Base-by-base conservation (phyloP, 805 yeast species). In the Kodamaea sagamina region DNA sequence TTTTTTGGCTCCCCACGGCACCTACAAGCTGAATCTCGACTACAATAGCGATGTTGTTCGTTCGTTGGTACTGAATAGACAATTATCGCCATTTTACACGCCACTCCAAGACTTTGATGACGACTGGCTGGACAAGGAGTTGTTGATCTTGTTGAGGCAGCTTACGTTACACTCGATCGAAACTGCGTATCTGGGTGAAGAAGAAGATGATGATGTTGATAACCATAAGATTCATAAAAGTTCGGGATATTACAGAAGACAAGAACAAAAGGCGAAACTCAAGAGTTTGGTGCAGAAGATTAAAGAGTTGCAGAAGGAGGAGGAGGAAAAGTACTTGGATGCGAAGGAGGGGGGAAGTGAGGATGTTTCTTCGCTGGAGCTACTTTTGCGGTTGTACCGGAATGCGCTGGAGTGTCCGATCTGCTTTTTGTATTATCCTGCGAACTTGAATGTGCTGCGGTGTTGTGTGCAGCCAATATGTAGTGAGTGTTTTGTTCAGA, bases 401-500 rank as follows among this genome's bases (percentile, higher is more conserved):
- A 67, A 78, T 44, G 80, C 88, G 3, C 65, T 75, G 22, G 99
- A 93, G 56, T 92, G 99, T 61, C 98, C 99, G 7, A 92, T 92
- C 50, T 92, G 99, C 59, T 92, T 92, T 60, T 72, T 93, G 7
- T 87, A 77, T 58, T 89, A 84, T 63, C 97, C 98, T 1, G 73
- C 77, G 19, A 78, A 80, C 53, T 63, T 90, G 48, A 93, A 93
- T 65, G 62, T 76, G 41, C 84, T 96, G 6, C 74, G 95, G 35
- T 92, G 99, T 63, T 92, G 99, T 62, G 77, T 78, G 39, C 98
- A 92, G 61, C 90, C 95, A 1, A 89, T 92, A 15, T 93, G 99
- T 65, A 78, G 96, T 1, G 98, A 92, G 65, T 92, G 99, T 60
- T 93, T 92, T 75, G 97, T 92, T 8, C 97, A 92, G 63, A 89